A percentile compares a stretch with the other conserved stretches of the same genome.
phyloP scores from a whole-genome alignment of 257 asterid species.

The Gynochthodes officinalis region DNA sequence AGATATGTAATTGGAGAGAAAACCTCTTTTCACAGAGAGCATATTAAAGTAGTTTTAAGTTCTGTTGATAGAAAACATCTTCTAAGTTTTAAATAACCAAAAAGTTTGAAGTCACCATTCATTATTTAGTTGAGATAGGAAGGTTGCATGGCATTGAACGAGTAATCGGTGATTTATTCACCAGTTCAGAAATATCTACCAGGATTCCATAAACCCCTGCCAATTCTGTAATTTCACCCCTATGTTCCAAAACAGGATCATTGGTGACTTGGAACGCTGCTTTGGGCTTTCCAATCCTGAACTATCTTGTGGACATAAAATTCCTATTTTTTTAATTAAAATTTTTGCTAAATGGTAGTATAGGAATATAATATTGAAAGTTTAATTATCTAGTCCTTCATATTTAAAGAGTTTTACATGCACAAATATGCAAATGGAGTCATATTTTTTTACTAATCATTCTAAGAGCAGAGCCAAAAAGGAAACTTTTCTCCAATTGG shows the following conservation, averaged over 20 bases:
- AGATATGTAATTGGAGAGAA: neutral
- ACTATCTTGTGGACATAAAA: neutral
- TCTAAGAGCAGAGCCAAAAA: neutral
- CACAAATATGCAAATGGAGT: neutral
- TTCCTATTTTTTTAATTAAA: too few species aligned
- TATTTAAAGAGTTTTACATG: neutral
- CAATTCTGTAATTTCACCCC: neutral
- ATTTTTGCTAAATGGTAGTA: neutral
- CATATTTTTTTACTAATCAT: neutral
- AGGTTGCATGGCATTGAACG: neutral
- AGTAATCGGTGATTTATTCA: too few species aligned
- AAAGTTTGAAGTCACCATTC: neutral
- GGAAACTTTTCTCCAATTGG: neutral
- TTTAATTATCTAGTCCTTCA: neutral
- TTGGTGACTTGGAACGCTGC: neutral
- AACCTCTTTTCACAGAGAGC: neutral
- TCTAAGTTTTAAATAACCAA: neutral
- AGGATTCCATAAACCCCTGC: neutral
- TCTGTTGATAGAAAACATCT: neutral
- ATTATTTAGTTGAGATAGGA: neutral
- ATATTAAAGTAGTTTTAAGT: neutral
- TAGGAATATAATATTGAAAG: neutral
- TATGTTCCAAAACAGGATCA: neutral
- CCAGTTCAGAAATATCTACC: neutral
- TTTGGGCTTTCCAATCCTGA: neutral